Evolutionary conservation across 306 rosid genomes (phyloP), one percentile per base, ranked within the genome.

Genomic region (Trifolium pratense): DNA sequence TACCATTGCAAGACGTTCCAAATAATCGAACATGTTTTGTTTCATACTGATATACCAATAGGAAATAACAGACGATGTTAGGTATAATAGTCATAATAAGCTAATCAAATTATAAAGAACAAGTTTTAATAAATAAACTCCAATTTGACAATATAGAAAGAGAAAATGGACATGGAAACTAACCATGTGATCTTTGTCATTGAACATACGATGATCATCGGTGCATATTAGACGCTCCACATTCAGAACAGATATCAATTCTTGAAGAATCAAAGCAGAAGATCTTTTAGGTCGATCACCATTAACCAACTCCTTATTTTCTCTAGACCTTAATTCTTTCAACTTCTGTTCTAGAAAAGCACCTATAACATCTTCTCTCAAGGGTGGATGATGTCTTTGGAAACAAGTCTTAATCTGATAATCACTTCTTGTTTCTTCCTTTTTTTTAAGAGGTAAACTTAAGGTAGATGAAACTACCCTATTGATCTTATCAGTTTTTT

Each of bases 321-420:
- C 88, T 73, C 69, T 80, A 75, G 75, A 77, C 71, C 82, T 75
- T 76, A 89, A 75, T 78, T 91, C 92, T 80, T 74, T 84, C 79
- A 87, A 80, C 49, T 86, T 89, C 78, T 87, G 92, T 76, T 91
- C 85, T 60, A 87, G 84, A 76, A 89, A 75, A 65, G 84, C 78
- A 70, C 88, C 89, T 75, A 91, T 55, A 66, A 83, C 86, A 81
- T 87, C 92, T 75, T 77, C 86, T 61, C 66, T 82, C 32, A 82
- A 75, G 31, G 81, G 46, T 36, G 59, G 48, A 67, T 84, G 78
- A 67, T 86, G 79, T 36, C 79, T 74, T 79, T 67, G 87, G 23
- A 23, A 78, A 80, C 66, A 57, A 12, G 68, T 56, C 42, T 55
- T 82, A 7, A 31, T 51, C 66, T 65, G 69, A 52, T 77, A 77